These are phyloP conservation scores for Talaromyces sp. DNA, from an alignment of 2,329 filamentous ascomycete genomes.

Conservation along the genomic window DNA sequence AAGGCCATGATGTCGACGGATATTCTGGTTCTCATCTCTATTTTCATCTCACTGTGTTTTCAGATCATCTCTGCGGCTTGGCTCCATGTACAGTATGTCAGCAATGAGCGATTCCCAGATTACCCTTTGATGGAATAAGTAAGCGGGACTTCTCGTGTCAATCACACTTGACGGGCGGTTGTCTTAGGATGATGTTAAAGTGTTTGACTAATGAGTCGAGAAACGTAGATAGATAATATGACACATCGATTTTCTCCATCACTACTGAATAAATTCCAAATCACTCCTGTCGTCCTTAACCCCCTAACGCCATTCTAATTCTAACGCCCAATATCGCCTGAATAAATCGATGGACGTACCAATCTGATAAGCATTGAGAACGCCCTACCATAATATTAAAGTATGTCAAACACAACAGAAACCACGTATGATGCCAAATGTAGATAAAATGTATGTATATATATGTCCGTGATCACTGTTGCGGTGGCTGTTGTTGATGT, in stretches of 20 bases:
- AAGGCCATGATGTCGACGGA: too few species aligned
- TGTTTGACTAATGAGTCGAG: neutral
- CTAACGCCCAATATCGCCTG: neutral
- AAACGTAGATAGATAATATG: neutral
- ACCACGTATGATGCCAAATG: neutral
- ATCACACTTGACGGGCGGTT: neutral
- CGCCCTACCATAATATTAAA: neutral
- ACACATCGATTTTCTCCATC: neutral
- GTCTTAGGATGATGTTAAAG: neutral
- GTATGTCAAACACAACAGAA: neutral
- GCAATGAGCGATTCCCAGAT: neutral
- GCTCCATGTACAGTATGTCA: neutral
- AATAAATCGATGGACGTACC: neutral
- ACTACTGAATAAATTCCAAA: neutral
- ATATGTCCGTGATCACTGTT: neutral
- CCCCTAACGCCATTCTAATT: too few species aligned
- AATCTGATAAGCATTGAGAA: neutral
- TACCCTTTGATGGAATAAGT: neutral
- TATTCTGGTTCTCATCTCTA: too few species aligned
- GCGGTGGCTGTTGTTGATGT: conserved; percentile 20
- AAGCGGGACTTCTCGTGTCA: neutral
- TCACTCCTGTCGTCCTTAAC: neutral
- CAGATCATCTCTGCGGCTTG: too few species aligned
- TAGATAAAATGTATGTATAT: neutral
- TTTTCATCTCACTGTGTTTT: too few species aligned